These are phyloP conservation scores for Oryza longistaminata DNA, from an alignment of 176 grass and related monocot genomes.

Conservation along the genomic window DNA sequence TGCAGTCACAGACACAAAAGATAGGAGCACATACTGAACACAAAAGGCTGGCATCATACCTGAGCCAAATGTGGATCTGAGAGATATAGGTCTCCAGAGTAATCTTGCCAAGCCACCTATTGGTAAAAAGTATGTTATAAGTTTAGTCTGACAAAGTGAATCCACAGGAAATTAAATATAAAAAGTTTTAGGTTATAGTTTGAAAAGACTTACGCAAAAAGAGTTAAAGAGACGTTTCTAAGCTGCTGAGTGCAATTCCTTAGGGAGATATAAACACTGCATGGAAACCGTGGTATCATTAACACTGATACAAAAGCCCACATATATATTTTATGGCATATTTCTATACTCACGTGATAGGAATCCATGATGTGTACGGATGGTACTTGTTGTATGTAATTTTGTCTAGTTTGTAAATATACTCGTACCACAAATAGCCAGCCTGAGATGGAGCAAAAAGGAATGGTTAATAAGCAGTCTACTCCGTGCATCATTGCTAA, in stretches of 20 bases:
- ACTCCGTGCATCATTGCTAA: neutral
- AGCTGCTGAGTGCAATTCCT: constrained; percentile 69
- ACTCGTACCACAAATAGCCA: constrained; percentile 71
- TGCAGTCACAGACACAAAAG: neutral
- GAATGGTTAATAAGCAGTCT: neutral
- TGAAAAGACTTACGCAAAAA: constrained; percentile 57
- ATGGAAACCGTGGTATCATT: neutral
- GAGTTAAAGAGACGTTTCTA: constrained; percentile 60
- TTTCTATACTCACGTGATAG: constrained; percentile 59
- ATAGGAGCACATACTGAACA: neutral
- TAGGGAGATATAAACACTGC: constrained; percentile 66
- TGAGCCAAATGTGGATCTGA: constrained; percentile 79
- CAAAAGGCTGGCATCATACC: constrained; percentile 35
- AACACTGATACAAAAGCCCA: constrained; percentile 14
- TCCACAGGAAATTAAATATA: constrained; percentile 15
- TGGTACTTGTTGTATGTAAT: constrained; percentile 69
- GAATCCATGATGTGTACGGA: constrained; percentile 80
- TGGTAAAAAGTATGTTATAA: neutral
- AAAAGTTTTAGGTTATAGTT: neutral
- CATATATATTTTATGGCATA: neutral
- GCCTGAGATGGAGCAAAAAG: constrained; percentile 44
- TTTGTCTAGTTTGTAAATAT: constrained; percentile 80
- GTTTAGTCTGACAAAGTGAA: neutral
- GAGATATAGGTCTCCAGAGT: constrained; percentile 79
- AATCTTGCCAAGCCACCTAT: constrained; percentile 73